Base-by-base conservation (phyloP, 2,329 filamentous ascomycete species). In the Apiospora sp. region DNA sequence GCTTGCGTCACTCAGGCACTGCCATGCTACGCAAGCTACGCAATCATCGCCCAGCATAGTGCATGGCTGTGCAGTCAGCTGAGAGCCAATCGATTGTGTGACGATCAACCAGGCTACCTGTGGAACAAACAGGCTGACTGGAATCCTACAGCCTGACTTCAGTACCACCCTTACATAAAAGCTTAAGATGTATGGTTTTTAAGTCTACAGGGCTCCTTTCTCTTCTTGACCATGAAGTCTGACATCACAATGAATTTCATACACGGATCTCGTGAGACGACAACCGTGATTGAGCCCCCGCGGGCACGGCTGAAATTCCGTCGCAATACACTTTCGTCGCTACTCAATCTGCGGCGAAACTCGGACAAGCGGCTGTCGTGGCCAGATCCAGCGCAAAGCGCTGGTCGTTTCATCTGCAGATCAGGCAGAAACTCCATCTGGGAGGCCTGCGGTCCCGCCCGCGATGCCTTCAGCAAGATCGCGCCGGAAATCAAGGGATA, bases 351-450 rank as follows among this genome's bases (percentile, higher is more conserved):
- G 4, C 49, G n/a, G n/a, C 49, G 49, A 27, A 24, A 54, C 3
- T 27, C 49, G 12, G 24, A 0, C 12, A 27, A 54, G 13, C 49
- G 4, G 27, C 49, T n/a, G 49, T 4, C 13, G 16, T 54, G 49
- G 49, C 49, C 49, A 30, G 24, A 30, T 14, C 69, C 69, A 2
- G 69, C 61, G 27, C 34, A 43, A 44, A 43, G 34, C 10, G 27
- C 24, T 5, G 69, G 69, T 34, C 69, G 49, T 16, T 61, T 70
- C 34, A 58, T 70, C 30, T 70, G 69, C 49, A 70, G n/a, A 46
- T 37, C 41, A 6, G 49, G 49, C 7, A 58, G 27, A 24, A 54
- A 61, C 22, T 70, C 69, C 7, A 61, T 61, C 34, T 70, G 69
- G 69, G 49, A 54, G 19, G 69, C 69, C 12, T 43, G 58, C 51